Conservation (phyloP, 352 stramenopile species). For the Globisporangium polare region DNA sequence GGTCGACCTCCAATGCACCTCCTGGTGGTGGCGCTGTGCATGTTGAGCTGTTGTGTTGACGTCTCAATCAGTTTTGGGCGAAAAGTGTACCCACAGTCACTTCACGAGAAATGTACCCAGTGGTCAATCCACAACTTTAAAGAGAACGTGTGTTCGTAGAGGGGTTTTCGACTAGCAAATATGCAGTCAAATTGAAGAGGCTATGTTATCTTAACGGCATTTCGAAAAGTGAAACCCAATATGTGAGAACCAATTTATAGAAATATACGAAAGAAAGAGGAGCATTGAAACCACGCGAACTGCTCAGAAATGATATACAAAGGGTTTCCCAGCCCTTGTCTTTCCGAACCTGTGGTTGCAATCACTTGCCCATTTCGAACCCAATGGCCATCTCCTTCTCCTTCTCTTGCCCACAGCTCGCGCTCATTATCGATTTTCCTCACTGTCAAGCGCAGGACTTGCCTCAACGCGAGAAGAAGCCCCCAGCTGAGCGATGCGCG, state of each 20-base stretch:
- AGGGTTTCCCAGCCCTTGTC: too few species aligned
- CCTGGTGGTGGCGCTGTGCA: background rate
- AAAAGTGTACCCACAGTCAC: background rate
- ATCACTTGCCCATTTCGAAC: background rate
- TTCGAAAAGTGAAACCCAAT: too few species aligned
- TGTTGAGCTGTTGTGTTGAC: background rate
- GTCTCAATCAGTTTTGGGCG: too few species aligned
- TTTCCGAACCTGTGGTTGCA: background rate
- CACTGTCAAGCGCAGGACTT: background rate
- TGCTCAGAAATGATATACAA: too few species aligned
- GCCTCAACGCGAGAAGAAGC: slow-evolving; percentile 1
- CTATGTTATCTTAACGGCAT: background rate
- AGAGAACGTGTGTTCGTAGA: background rate
- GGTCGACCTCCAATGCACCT: too few species aligned
- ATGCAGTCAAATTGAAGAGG: background rate
- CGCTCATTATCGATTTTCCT: background rate
- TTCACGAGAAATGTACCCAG: background rate
- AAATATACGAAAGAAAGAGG: too few species aligned
- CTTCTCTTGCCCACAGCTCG: background rate
- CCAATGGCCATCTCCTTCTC: background rate
- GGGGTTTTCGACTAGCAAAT: background rate
- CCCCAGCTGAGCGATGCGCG: background rate
- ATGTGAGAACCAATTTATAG: too few species aligned
- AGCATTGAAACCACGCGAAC: too few species aligned
- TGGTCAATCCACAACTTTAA: background rate